Conservation (phyloP, 2,329 filamentous ascomycete species). For the Podosphaera aphanis region DNA sequence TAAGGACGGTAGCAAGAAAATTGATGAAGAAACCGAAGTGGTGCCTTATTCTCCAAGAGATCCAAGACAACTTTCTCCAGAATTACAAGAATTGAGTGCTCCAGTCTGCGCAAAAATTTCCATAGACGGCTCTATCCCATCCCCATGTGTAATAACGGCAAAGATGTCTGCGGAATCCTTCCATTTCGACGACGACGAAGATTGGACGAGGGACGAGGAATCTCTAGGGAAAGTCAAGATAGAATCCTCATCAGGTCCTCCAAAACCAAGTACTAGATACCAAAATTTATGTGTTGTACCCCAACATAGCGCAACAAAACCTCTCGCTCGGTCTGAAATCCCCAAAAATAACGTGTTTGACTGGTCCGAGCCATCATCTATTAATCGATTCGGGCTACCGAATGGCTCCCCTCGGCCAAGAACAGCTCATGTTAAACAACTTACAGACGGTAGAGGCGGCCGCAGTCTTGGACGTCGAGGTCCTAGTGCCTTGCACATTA, state of each 20-base stretch:
- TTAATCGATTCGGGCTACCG: constrained; percentile 36
- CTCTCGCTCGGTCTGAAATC: constrained; percentile 20
- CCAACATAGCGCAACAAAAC: background rate
- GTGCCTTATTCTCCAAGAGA: constrained; percentile 18
- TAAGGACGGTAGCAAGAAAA: constrained; percentile 31
- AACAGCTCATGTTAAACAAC: constrained; percentile 56
- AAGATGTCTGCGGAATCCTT: too few species aligned
- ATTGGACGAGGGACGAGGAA: constrained; percentile 33
- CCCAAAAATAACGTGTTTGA: constrained; percentile 52
- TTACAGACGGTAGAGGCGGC: constrained; percentile 45
- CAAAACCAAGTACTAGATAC: constrained; percentile 28
- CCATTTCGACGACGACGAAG: constrained; percentile 30
- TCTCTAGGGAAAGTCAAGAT: constrained; percentile 29
- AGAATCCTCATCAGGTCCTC: constrained; percentile 31
- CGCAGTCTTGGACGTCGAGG: constrained; percentile 41
- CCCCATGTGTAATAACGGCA: too few species aligned
- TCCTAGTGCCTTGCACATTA: constrained; percentile 42
- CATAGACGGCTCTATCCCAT: too few species aligned
- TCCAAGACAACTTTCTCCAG: too few species aligned
- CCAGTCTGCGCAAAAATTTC: too few species aligned
- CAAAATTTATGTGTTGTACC: constrained; percentile 30
- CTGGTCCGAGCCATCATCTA: constrained; percentile 43
- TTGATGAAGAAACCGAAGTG: constrained; percentile 39
- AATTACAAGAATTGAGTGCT: too few species aligned
- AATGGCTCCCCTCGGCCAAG: constrained; percentile 40